These are phyloP conservation scores for Coelastrella sp. DNA, from an alignment of 139 green algal species.

Conservation along the genomic window DNA sequence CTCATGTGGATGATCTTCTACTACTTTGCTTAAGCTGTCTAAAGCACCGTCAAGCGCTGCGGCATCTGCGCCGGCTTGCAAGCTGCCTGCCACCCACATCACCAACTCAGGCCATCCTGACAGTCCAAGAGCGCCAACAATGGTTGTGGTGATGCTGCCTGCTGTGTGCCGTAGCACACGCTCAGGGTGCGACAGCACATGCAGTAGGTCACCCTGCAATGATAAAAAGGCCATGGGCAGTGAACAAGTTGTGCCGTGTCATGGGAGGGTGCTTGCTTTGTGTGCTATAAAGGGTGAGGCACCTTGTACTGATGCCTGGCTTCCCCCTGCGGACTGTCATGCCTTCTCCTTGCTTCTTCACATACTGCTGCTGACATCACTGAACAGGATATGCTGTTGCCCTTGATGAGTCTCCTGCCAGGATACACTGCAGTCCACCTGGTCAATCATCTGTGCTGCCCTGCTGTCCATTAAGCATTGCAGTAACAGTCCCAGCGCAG, in stretches of 20 bases:
- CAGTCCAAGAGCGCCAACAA: slow-evolving; percentile 71
- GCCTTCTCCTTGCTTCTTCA: no score
- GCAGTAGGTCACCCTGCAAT: slow-evolving; percentile 74
- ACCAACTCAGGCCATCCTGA: slow-evolving; percentile 86
- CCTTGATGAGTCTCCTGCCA: no score
- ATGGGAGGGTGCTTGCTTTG: no score
- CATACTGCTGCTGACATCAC: no score
- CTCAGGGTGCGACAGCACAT: slow-evolving; percentile 67
- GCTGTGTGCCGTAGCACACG: slow-evolving; percentile 85
- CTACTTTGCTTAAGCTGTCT: slow-evolving; percentile 91
- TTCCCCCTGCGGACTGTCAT: no score
- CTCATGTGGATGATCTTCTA: slow-evolving; percentile 71
- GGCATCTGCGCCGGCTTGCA: slow-evolving; percentile 50
- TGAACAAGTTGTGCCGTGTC: neutral
- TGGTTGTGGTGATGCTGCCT: slow-evolving; percentile 75
- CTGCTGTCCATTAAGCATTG: no score
- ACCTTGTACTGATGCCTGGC: no score
- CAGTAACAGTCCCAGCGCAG: no score
- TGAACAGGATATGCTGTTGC: no score
- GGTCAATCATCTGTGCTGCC: no score
- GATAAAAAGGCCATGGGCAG: slow-evolving; percentile 19
- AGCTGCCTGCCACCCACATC: slow-evolving; percentile 50
- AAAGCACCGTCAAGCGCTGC: slow-evolving; percentile 86
- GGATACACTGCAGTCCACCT: no score
- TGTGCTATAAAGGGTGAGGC: no score